These are phyloP conservation scores for Cicer arietinum DNA, from an alignment of 306 rosid genomes.

Conservation along the genomic window DNA sequence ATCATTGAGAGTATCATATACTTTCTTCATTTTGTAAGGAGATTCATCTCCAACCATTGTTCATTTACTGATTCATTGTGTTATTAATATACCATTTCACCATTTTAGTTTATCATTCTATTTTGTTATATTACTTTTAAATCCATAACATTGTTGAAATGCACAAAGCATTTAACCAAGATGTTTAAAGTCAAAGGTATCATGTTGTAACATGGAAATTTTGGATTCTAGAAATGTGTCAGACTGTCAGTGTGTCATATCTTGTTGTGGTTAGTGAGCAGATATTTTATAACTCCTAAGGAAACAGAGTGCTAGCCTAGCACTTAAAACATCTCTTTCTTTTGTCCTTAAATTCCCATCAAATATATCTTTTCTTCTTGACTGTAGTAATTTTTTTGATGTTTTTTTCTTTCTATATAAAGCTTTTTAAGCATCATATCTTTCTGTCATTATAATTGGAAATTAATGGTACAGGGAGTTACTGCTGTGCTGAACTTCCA, in stretches of 20 bases:
- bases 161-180: slow-evolving; percentile 14
- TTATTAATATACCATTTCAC: too few relatives aligned
- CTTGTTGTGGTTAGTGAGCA: slow-evolving; percentile 27
- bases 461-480: slow-evolving; percentile 73
- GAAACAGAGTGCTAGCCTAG: not conserved
- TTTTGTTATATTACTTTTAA: not conserved
- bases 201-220: slow-evolving; percentile 14
- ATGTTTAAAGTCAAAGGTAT: slow-evolving; percentile 28
- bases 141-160: slow-evolving; percentile 30
- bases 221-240: slow-evolving; percentile 6
- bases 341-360: slow-evolving; percentile 3
- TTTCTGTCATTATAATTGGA: slow-evolving; percentile 37
- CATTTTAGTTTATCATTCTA: not conserved
- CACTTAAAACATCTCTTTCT: slow-evolving; percentile 17
- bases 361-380: slow-evolving; percentile 19
- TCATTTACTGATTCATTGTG: too few relatives aligned
- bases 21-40: too few relatives aligned
- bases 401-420: slow-evolving; percentile 33
- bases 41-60: too few relatives aligned
- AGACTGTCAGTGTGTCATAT: not conserved
- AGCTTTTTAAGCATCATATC: slow-evolving; percentile 36
- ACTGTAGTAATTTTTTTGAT: slow-evolving; percentile 1
- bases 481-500: slow-evolving; percentile 92
- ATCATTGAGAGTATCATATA: too few relatives aligned
- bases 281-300: slow-evolving; percentile 24